phyloP scores from a whole-genome alignment of 2,329 filamentous ascomycete species.

The Gnomoniopsis sp. region DNA sequence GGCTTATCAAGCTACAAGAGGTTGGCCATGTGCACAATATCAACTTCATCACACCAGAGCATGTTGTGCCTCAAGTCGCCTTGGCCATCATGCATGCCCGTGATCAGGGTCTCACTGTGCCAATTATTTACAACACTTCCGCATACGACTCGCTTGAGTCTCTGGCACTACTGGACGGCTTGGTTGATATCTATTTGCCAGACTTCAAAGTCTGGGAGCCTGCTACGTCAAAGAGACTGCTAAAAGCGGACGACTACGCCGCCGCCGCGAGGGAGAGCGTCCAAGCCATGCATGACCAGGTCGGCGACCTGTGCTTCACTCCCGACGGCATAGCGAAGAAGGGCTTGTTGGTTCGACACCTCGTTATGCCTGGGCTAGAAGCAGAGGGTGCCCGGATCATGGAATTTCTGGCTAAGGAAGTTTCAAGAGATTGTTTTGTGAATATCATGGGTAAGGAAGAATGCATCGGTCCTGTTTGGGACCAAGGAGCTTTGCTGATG shows the following conservation, averaged over 20 bases:
- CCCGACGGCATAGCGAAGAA: constrained; percentile 76
- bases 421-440: constrained; percentile 73
- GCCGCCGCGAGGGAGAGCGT: constrained; percentile 71
- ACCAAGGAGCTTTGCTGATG: neutral
- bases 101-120: constrained; percentile 65
- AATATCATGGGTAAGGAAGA: constrained; percentile 63
- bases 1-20: constrained; percentile 80
- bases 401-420: constrained; percentile 68
- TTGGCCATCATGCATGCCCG: constrained; percentile 71
- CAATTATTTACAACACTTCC: constrained; percentile 83
- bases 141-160: constrained; percentile 75
- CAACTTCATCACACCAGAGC: constrained; percentile 83
- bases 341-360: constrained; percentile 71
- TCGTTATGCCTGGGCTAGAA: constrained; percentile 81
- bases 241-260: constrained; percentile 77
- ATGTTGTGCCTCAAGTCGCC: constrained; percentile 80
- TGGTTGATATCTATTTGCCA: constrained; percentile 83
- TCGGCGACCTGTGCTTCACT: constrained; percentile 80
- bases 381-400: constrained; percentile 72
- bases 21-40: constrained; percentile 85
- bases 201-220: constrained; percentile 82
- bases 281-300: constrained; percentile 75
- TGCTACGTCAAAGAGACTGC: constrained; percentile 62
- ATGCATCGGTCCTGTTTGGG: neutral
- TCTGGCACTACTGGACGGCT: constrained; percentile 68